Evolutionary conservation across 352 stramenopile species (phyloP).

Genomic region (Nothophytophthora sp.): DNA sequence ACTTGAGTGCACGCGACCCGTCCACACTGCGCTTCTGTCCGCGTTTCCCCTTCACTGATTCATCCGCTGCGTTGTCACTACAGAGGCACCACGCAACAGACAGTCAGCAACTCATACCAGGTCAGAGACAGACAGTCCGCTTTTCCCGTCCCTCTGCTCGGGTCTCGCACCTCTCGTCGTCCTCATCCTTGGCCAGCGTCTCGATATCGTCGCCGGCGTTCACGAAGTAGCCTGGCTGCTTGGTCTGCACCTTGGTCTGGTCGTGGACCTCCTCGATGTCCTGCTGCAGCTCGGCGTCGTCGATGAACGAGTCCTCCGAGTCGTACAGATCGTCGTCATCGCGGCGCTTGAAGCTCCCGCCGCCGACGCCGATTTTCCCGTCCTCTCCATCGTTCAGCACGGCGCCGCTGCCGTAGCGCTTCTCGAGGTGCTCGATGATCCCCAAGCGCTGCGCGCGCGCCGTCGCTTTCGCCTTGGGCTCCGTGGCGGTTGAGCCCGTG

Average conservation of each 20-base stretch:
- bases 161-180: too few species aligned
- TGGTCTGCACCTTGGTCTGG: slow-evolving; percentile 76
- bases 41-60: slow-evolving; percentile 25
- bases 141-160: slow-evolving; percentile 4
- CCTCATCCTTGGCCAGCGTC: slow-evolving; percentile 50
- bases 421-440: slow-evolving; percentile 88
- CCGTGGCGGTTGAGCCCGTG: not conserved
- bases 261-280: slow-evolving; percentile 83
- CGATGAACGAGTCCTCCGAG: slow-evolving; percentile 89
- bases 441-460: slow-evolving; percentile 60
- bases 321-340: slow-evolving; percentile 89
- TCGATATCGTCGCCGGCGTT: slow-evolving; percentile 87
- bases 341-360: slow-evolving; percentile 32
- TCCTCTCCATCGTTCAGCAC: slow-evolving; percentile 47
- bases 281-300: slow-evolving; percentile 81
- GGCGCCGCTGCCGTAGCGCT: slow-evolving; percentile 75
- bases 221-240: slow-evolving; percentile 88
- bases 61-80: slow-evolving; percentile 1
- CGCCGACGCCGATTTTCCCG: slow-evolving; percentile 12
- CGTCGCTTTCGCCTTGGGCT: not conserved
- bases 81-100: not conserved
- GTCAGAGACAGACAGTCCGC: too few species aligned
- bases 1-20: slow-evolving; percentile 57
- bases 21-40: slow-evolving; percentile 52
- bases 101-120: not conserved